Evolutionary conservation across 108 stramenopile genomes (phyloP).

Genomic region (Cyclotella atomus): DNA sequence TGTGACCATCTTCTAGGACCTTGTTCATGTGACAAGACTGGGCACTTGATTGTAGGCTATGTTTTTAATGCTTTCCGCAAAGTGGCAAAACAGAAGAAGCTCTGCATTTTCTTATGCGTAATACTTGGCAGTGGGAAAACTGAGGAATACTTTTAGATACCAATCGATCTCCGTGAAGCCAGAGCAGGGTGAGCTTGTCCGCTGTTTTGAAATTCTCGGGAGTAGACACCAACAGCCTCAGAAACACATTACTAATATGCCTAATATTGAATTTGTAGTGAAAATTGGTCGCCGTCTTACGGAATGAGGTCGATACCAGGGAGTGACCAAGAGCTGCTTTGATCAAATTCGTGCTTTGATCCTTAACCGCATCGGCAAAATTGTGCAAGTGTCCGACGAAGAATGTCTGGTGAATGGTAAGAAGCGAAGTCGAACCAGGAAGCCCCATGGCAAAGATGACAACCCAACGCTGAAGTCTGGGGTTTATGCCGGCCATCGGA

Average conservation of each 20-base stretch:
- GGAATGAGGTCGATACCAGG: constrained; percentile 54
- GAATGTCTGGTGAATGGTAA: constrained; percentile 72
- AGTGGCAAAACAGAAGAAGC: constrained; percentile 61
- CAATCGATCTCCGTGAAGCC: constrained; percentile 83
- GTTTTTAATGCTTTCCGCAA: constrained; percentile 51
- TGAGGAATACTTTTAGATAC: constrained; percentile 64
- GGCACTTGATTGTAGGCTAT: constrained; percentile 51
- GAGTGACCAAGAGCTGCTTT: constrained; percentile 55
- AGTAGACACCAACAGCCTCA: constrained; percentile 63
- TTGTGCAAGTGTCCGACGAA: constrained; percentile 61
- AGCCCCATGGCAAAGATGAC: constrained; percentile 60
- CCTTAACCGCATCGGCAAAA: constrained; percentile 39
- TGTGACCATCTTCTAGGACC: constrained; percentile 53
- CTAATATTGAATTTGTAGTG: constrained; percentile 87
- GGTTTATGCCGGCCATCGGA: constrained; percentile 73
- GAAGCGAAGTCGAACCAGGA: constrained; percentile 50
- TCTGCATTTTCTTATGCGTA: constrained; percentile 56
- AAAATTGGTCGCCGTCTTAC: constrained; percentile 75
- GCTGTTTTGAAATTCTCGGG: constrained; percentile 45
- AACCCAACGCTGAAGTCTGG: constrained; percentile 62
- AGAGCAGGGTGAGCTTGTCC: constrained; percentile 69
- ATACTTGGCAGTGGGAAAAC: constrained; percentile 51
- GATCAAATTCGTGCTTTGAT: constrained; percentile 60
- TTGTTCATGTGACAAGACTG: constrained; percentile 29
- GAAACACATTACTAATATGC: constrained; percentile 74